A percentile compares a stretch with the other conserved stretches of the same genome.
Evolutionary conservation across 164 flowering plant genomes (phyloP).

Genomic region (Hamamelis virginiana): DNA sequence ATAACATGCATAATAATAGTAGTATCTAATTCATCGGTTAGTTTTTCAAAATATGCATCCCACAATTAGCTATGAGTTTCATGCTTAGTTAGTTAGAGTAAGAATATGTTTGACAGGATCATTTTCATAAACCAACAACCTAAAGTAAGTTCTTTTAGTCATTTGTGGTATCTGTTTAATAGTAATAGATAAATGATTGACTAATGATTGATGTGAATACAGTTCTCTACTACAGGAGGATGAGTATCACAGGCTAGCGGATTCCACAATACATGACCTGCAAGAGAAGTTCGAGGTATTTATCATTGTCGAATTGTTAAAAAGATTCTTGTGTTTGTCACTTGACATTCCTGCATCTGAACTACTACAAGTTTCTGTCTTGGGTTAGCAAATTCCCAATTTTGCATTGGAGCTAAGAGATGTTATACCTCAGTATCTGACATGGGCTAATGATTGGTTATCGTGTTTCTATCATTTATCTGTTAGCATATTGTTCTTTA

Average conservation of each 20-base stretch:
- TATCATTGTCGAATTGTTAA: neutral
- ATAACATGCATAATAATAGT: no score
- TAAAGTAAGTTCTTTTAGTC: neutral
- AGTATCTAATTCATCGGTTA: no score
- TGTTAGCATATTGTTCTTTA: no score
- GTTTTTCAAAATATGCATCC: no score
- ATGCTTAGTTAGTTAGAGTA: no score
- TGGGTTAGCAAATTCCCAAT: neutral
- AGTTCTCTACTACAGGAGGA: constrained; percentile 80
- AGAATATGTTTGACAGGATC: no score
- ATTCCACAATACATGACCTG: constrained; percentile 70
- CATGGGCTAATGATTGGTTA: no score
- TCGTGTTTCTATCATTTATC: no score
- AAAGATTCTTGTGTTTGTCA: neutral
- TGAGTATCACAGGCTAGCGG: constrained; percentile 72
- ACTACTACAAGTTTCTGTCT: neutral
- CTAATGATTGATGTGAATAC: constrained; percentile 10
- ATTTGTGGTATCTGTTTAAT: neutral
- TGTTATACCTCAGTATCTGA: no score
- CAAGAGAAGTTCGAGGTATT: constrained; percentile 85
- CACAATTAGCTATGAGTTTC: no score
- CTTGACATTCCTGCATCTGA: neutral
- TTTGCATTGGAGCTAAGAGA: neutral
- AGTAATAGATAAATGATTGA: neutral
- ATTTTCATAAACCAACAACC: no score